phyloP scores from a whole-genome alignment of 2,329 filamentous ascomycete genomes.

The Trichoderma sp. region DNA sequence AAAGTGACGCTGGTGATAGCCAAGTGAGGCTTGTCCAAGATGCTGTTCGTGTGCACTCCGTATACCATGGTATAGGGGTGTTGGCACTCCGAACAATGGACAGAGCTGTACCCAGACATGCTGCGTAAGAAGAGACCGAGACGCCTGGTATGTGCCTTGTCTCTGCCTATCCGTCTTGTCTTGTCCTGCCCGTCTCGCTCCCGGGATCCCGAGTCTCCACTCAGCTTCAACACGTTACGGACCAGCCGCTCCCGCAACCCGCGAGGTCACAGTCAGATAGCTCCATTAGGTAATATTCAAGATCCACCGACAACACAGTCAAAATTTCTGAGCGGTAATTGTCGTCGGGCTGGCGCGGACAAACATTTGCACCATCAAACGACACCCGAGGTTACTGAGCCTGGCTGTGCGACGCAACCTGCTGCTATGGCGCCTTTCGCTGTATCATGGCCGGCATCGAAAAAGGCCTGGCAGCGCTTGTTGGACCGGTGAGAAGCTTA shows the following conservation, averaged over 20 bases:
- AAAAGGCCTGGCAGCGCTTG: neutral
- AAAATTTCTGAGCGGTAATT: constrained; percentile 1
- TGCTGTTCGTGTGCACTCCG: neutral
- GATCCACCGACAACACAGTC: neutral
- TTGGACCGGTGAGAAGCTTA: neutral
- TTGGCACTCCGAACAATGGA: neutral
- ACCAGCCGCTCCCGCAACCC: constrained; percentile 1
- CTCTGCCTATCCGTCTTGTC: neutral
- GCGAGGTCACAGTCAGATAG: neutral
- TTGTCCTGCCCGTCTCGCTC: neutral
- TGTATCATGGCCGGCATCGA: neutral
- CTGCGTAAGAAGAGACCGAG: neutral
- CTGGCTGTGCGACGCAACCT: neutral
- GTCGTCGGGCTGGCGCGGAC: neutral
- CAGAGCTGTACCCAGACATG: neutral
- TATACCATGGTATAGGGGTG: neutral
- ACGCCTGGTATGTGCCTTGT: neutral
- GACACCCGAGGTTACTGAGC: neutral
- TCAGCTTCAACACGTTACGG: neutral
- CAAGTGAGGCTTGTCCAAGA: neutral
- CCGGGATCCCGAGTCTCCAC: neutral
- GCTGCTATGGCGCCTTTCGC: neutral
- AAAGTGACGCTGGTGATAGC: neutral
- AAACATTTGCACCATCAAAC: neutral
- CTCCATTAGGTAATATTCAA: neutral